A percentile compares a stretch with the other conserved stretches of the same genome.
phyloP scores from a whole-genome alignment of 225 moss, liverwort and hornwort genomes.

The Lunularia cruciata region DNA sequence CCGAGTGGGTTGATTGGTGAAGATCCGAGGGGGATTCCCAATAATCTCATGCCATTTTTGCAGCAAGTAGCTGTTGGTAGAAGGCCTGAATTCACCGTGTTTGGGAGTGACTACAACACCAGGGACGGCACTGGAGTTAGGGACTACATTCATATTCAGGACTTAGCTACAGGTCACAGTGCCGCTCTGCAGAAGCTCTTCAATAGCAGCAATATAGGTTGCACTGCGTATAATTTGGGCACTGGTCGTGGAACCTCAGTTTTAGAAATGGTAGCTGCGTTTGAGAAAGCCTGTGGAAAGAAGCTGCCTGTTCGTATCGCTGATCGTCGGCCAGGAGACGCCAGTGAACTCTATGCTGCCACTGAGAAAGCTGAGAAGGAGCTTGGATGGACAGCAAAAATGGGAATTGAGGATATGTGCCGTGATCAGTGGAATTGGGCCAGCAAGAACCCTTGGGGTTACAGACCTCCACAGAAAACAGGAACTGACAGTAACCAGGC shows the following conservation, averaged over 20 bases:
- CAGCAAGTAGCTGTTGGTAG: constrained; percentile 95
- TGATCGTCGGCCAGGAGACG: constrained; percentile 81
- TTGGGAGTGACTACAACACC: constrained; percentile 82
- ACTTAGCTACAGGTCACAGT: constrained; percentile 89
- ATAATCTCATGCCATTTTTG: constrained; percentile 94
- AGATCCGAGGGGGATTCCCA: constrained; percentile 87
- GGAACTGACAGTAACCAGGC: too few relatives aligned
- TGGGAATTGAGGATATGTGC: constrained; percentile 89
- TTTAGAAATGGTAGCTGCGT: constrained; percentile 86
- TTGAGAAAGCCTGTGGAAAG: constrained; percentile 90
- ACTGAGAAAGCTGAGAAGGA: constrained; percentile 77
- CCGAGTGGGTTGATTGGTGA: constrained; percentile 90
- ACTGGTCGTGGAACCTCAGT: constrained; percentile 96
- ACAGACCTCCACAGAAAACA: constrained; percentile 52
- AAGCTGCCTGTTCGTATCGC: constrained; percentile 70
- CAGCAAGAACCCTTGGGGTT: constrained; percentile 76
- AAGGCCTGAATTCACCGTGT: constrained; percentile 74
- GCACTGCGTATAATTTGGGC: constrained; percentile 80
- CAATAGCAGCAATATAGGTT: constrained; percentile 65
- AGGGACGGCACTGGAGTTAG: constrained; percentile 94
- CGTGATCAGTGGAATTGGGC: constrained; percentile 98
- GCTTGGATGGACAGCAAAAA: constrained; percentile 78
- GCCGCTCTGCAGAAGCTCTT: constrained; percentile 83
- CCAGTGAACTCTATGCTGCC: constrained; percentile 74
- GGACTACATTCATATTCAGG: constrained; percentile 91